Base-by-base conservation (phyloP, 148 eudicot genomes). In the Chenopodium formosanum region DNA sequence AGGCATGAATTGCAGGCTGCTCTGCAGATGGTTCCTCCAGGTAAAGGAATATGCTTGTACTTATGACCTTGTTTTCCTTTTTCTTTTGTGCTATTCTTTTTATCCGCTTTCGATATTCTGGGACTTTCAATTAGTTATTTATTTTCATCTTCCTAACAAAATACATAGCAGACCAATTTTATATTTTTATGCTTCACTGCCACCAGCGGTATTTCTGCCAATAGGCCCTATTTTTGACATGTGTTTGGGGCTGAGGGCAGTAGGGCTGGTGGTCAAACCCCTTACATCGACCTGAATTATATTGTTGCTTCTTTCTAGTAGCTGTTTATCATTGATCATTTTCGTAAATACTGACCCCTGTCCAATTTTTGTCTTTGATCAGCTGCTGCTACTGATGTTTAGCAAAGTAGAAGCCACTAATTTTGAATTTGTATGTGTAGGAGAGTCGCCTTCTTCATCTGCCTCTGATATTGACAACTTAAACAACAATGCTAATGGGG, bases 391-490 rank as follows among this genome's bases (percentile, higher is more conserved):
- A 50, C 77, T 25, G 67, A 82, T 44, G 56, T 70, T 62, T 50
- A 60, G 52, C 22, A 68, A 9, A 31, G 37, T 84, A 37, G n/a
- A 40, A 68, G 62, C 50, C 19, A 20, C 71, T 81, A 23, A 81
- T 40, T 40, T 50, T 48, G 71, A 82, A 40, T 56, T 60, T 16
- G 82, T 52, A 22, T 76, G 23, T 84, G 81, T 84, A 96, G 98
- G 98, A 80, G 99, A 96, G 83, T 94, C 99, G 11, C 98, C 99
- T 87, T 92, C 98, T 82, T 96, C 99, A 44, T 96, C 97, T 89
- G 97, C 97, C 78, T 96, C 99, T 53, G 99, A 94, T 76, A 81
- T 96, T 84, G 99, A 96, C 88, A 96, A 96, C 84, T 88, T 94
- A 78, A 92, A 91, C 92, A 88, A 92, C 84, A 88, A 87, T 80